These are phyloP conservation scores for Cutaneotrichosporon daszewskae DNA, from an alignment of 1,284 basidiomycete genomes.

Conservation along the genomic window DNA sequence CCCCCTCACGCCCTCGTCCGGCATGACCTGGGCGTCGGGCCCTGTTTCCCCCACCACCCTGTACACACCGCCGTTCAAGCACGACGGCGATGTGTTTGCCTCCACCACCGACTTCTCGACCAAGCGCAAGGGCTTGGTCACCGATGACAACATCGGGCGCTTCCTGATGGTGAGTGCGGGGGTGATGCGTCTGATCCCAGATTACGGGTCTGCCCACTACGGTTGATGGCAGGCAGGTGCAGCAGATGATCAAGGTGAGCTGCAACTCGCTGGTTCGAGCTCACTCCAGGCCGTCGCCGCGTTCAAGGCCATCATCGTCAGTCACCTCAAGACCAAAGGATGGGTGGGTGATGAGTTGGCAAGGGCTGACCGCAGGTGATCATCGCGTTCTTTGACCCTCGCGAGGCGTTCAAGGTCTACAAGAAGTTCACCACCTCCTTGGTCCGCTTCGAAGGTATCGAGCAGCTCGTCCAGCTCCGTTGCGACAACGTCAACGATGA, in stretches of 20 bases:
- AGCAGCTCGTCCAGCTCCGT: constrained; percentile 13
- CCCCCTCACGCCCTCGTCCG: too few species aligned
- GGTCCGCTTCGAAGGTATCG: constrained; percentile 15
- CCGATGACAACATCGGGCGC: constrained; percentile 22
- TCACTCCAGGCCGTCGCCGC: constrained; percentile 19
- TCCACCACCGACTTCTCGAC: too few species aligned
- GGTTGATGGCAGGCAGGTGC: constrained; percentile 15
- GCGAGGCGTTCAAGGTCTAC: constrained; percentile 29
- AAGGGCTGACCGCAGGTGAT: constrained; percentile 23
- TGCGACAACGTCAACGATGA: constrained; percentile 14
- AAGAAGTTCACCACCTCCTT: constrained; percentile 15
- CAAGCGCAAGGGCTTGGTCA: too few species aligned
- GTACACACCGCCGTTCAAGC: not conserved
- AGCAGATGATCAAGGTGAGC: constrained; percentile 23
- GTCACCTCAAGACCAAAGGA: constrained; percentile 25
- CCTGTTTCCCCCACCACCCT: not conserved
- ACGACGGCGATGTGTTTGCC: too few species aligned
- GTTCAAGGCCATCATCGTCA: constrained; percentile 28
- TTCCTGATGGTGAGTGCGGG: constrained; percentile 25
- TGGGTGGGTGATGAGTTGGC: constrained; percentile 18
- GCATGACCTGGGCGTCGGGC: too few species aligned
- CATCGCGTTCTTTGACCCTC: constrained; percentile 35
- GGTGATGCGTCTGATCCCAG: constrained; percentile 8
- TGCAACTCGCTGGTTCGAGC: not conserved
- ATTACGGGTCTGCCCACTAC: constrained; percentile 25